Percentiles rank a stretch among this genome's conserved stretches.
These are phyloP conservation scores for Annulohypoxylon nitens DNA, from an alignment of 495 filamentous ascomycete genomes.

Conservation along the genomic window DNA sequence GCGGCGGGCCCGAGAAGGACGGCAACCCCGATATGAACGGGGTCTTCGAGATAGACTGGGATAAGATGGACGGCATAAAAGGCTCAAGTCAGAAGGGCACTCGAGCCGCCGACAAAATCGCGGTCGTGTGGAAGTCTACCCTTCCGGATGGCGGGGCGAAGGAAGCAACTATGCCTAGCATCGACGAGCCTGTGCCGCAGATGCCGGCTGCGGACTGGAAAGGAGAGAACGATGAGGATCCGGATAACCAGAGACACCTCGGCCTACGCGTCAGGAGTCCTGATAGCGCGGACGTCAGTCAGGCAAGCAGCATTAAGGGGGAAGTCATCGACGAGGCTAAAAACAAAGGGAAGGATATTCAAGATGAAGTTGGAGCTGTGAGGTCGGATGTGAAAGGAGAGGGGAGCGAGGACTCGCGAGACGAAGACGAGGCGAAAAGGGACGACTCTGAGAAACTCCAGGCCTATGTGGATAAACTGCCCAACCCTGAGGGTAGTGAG, in stretches of 20 bases:
- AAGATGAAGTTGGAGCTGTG: constrained; percentile 21
- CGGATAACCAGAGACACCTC: constrained; percentile 68
- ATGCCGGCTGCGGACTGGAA: constrained; percentile 79
- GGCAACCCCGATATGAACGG: constrained; percentile 64
- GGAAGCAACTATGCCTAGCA: constrained; percentile 67
- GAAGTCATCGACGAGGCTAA: constrained; percentile 34
- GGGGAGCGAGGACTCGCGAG: neutral
- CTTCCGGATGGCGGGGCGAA: constrained; percentile 40
- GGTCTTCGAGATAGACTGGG: constrained; percentile 71
- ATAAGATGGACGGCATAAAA: constrained; percentile 75
- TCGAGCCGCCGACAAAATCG: constrained; percentile 82
- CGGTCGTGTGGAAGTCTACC: constrained; percentile 81
- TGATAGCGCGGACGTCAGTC: constrained; percentile 72
- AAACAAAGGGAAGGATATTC: constrained; percentile 26
- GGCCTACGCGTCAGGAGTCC: constrained; percentile 73
- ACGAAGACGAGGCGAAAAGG: constrained; percentile 4
- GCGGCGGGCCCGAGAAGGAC: constrained; percentile 73
- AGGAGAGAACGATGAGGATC: constrained; percentile 60
- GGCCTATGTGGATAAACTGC: constrained; percentile 46
- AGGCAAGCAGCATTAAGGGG: constrained; percentile 65
- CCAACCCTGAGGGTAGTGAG: constrained; percentile 40
- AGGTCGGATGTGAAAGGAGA: constrained; percentile 14
- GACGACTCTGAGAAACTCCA: constrained; percentile 30
- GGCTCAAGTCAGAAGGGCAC: constrained; percentile 84
- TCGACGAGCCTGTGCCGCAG: constrained; percentile 75